Conservation (phyloP, 2,329 filamentous ascomycete species). For the Raffaelea albimanens region DNA sequence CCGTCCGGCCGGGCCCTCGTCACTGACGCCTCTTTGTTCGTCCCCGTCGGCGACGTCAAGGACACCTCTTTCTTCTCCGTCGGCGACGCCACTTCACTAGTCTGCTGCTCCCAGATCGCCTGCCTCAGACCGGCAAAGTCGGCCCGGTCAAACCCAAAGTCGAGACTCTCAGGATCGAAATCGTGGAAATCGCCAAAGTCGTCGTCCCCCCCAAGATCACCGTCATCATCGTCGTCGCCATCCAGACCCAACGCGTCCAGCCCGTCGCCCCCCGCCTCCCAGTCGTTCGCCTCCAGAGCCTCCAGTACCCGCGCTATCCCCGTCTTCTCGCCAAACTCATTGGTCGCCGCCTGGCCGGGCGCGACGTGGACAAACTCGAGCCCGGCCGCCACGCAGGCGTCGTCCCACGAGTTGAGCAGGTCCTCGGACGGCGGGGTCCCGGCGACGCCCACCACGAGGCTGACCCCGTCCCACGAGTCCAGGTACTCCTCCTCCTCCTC, state of each 20-base stretch:
- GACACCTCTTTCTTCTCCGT: not conserved
- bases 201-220: constrained; percentile 23
- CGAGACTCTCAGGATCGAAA: constrained; percentile 36
- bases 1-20: too few species aligned
- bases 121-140: constrained; percentile 43
- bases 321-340: constrained; percentile 41
- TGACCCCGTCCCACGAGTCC: constrained; percentile 50
- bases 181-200: constrained; percentile 23
- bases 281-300: constrained; percentile 58
- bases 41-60: not conserved
- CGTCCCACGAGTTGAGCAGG: constrained; percentile 51
- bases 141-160: constrained; percentile 40
- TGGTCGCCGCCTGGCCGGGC: constrained; percentile 29
- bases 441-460: constrained; percentile 48
- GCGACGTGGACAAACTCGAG: constrained; percentile 52
- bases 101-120: constrained; percentile 37
- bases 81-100: constrained; percentile 12
- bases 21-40: too few species aligned
- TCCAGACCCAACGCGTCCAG: too few species aligned
- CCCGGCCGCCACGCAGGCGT: constrained; percentile 44
- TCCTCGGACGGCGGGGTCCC: constrained; percentile 12
- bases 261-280: constrained; percentile 27
- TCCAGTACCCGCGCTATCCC: constrained; percentile 46
- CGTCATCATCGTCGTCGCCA: constrained; percentile 14
- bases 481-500: constrained; percentile 27